A percentile compares a stretch with the other conserved stretches of the same genome.
Conservation (phyloP, 192 early-diverging fungal genomes). For the Gryganskiella cystojenkinii region DNA sequence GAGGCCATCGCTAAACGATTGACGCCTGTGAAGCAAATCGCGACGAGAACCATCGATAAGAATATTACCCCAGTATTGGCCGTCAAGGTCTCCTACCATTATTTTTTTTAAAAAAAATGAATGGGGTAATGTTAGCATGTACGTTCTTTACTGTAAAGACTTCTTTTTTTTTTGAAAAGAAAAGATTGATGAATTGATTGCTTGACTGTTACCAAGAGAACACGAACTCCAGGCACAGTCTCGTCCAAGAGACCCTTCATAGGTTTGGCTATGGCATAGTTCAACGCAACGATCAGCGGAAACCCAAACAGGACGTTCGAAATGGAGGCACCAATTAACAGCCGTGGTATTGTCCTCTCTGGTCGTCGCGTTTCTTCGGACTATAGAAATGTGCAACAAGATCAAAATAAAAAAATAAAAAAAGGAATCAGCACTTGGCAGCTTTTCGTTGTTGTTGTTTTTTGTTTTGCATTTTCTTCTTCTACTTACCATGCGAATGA, state of each 20-base stretch:
- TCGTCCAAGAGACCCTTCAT: constrained; percentile 46
- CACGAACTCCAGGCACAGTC: constrained; percentile 11
- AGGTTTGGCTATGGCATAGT: constrained; percentile 27
- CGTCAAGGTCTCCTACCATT: constrained; percentile 8
- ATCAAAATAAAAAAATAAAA: not conserved
- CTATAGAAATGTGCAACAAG: constrained; percentile 3
- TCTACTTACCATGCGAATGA: constrained; percentile 30
- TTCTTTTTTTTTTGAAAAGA: not conserved
- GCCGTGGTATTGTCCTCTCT: constrained; percentile 12
- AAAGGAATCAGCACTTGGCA: too few relatives aligned
- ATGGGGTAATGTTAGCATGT: not conserved
- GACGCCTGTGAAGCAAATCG: constrained; percentile 28
- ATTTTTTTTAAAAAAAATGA: not conserved
- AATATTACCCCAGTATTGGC: constrained; percentile 9
- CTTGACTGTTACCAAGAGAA: constrained; percentile 15
- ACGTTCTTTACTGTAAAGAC: not conserved
- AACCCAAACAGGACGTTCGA: constrained; percentile 10
- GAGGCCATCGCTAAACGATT: constrained; percentile 24
- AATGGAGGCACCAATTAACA: constrained; percentile 12
- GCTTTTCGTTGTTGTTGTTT: not conserved
- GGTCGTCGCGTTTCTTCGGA: constrained; percentile 29
- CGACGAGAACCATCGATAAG: constrained; percentile 14
- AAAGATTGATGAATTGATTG: not conserved
- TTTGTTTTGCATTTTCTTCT: not conserved
- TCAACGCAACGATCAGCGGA: constrained; percentile 23